Evolutionary conservation across 2,329 filamentous ascomycete species (phyloP).

Genomic region (Remersonia thermophila): DNA sequence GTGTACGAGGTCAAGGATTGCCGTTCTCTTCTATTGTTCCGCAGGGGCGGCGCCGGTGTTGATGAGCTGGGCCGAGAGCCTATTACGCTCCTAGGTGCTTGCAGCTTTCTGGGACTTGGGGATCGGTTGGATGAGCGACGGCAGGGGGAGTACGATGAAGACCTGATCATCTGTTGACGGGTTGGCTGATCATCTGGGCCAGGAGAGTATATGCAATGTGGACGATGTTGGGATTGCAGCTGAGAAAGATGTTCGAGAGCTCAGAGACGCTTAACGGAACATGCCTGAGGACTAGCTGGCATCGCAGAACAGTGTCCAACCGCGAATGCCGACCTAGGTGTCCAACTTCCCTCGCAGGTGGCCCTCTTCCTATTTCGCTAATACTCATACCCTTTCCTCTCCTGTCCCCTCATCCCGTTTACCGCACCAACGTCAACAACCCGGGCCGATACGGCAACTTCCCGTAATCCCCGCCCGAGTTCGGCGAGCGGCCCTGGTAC

Average conservation of each 20-base stretch:
- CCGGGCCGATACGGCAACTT: constrained; percentile 42
- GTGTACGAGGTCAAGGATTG: neutral
- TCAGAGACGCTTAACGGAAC: no score
- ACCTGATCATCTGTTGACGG: neutral
- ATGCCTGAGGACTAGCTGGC: no score
- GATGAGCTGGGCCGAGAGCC: neutral
- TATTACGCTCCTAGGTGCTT: neutral
- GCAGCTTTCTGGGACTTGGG: neutral
- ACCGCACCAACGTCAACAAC: constrained; percentile 34
- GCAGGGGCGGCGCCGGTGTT: neutral
- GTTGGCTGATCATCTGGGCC: no score
- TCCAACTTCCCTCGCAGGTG: no score
- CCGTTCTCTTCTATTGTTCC: neutral
- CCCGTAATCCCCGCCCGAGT: constrained; percentile 34
- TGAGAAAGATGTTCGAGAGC: no score
- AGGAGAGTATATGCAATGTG: no score
- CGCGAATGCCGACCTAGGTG: no score
- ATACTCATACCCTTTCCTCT: no score
- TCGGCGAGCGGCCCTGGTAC: constrained; percentile 45
- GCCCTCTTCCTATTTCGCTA: no score
- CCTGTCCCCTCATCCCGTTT: no score
- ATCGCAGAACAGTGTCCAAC: no score
- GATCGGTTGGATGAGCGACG: neutral
- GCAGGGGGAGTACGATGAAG: neutral
- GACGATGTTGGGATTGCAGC: no score